These are phyloP conservation scores for Populus ilicifolia DNA, from an alignment of 345 rosid species.

Conservation along the genomic window DNA sequence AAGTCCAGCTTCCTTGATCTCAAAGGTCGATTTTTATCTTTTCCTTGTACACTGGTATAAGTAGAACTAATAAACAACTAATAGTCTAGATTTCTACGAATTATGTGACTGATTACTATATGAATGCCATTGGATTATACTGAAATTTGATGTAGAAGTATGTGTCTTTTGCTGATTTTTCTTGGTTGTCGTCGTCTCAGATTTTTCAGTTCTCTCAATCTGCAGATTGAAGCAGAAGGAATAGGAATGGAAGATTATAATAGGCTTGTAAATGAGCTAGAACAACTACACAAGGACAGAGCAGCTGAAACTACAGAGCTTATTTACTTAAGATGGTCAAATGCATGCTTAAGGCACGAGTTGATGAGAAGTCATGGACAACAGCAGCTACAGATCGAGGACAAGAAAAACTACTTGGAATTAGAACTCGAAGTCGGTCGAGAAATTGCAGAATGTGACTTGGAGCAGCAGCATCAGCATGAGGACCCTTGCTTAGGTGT, in stretches of 20 bases:
- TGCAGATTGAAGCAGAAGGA: constrained; percentile 36
- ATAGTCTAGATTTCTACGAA: not conserved
- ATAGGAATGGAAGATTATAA: constrained; percentile 36
- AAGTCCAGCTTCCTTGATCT: constrained; percentile 22
- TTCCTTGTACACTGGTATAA: not conserved
- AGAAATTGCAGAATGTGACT: constrained; percentile 14
- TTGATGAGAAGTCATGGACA: constrained; percentile 34
- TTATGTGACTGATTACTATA: not conserved
- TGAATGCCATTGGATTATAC: not conserved
- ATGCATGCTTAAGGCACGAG: constrained; percentile 71
- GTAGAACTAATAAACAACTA: not conserved
- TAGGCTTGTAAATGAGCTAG: constrained; percentile 39
- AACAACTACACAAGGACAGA: constrained; percentile 40
- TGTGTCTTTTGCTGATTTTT: not conserved
- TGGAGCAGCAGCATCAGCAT: constrained; percentile 11
- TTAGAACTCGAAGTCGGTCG: constrained; percentile 23
- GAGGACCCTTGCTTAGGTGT: not conserved
- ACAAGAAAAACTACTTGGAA: constrained; percentile 20
- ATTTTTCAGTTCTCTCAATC: not conserved
- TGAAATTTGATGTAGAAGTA: not conserved
- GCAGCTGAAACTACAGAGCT: constrained; percentile 48
- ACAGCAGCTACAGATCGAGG: constrained; percentile 25
- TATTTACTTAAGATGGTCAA: constrained; percentile 58
- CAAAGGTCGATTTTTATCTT: constrained; percentile 37
- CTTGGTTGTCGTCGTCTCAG: not conserved